Base-by-base conservation (phyloP, 129 eudicot genomes). In the Arctium lappa region DNA sequence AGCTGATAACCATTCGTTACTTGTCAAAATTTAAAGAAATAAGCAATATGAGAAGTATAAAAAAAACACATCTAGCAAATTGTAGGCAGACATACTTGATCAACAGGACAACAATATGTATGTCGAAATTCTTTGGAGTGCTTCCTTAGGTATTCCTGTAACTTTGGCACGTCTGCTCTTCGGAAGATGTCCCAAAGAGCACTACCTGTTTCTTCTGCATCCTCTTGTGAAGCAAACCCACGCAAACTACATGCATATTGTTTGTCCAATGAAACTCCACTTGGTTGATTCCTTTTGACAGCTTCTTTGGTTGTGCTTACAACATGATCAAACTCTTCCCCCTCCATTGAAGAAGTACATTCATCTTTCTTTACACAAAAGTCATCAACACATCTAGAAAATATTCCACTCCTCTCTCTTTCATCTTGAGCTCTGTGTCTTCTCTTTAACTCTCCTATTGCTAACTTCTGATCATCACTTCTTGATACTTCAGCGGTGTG, bases 141-240 rank as follows among this genome's bases (percentile, higher is more conserved):
- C 79, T 88, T 85, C 38, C 75, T 8, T 16, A 95, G 87, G 75
- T 93, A 95, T 53, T 88, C 91, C 34, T 88, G 81, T 77, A 95
- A 77, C 78, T 84, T 84, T 12, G 99, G 88, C 11, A 93, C 93
- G 37, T 95, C 99, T 85, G 90, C 90, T 85, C 99, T 87, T 76
- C 99, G 56, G 72, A 95, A 95, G 29, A 95, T 95, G 84, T 95
- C 99, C 99, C 99, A 95, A 31, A 95, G 89, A 48, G 99, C 99
- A 86, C 93, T 87, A 29, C 89, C 93, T 36, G 80, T 75, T 72
- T 80, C 89, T 42, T 80, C 89, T 80, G 66, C 66, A 53, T 65
- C 32, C 48, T 40, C 80, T 66, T 83, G 71, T 40, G 74, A 10
- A 73, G 85, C 44, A 77, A 70, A 73, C 46, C 44, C 84, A 65